Percentiles rank a stretch among this genome's conserved stretches.
phyloP scores from a whole-genome alignment of 768 basidiomycete genomes.

The Neoboletus subvelutipes region DNA sequence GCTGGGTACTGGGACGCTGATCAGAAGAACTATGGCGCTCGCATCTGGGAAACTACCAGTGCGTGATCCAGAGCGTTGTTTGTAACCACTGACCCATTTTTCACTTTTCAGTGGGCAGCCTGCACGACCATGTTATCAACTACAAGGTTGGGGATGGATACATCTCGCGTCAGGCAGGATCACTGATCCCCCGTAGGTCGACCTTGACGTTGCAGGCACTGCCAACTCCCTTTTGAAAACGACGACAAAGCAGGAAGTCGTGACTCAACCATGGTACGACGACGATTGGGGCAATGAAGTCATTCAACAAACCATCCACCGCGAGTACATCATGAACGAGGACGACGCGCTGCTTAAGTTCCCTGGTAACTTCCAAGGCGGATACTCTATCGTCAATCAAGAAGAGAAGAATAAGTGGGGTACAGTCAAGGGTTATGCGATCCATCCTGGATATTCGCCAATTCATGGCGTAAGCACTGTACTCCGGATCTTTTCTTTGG shows the following conservation, averaged over 20 bases:
- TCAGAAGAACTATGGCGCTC: slow-evolving; percentile 52
- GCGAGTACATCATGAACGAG: slow-evolving; percentile 50
- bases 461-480: slow-evolving; percentile 43
- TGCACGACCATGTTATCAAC: slow-evolving; percentile 70
- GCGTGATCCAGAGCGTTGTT: slow-evolving; percentile 17
- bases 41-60: slow-evolving; percentile 58
- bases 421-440: slow-evolving; percentile 54
- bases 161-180: not conserved
- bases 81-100: not conserved
- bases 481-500: not conserved
- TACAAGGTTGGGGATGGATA: slow-evolving; percentile 41
- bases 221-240: slow-evolving; percentile 56
- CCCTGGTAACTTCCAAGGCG: slow-evolving; percentile 55
- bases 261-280: slow-evolving; percentile 55
- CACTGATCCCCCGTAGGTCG: slow-evolving; percentile 40
- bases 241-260: slow-evolving; percentile 48
- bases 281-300: slow-evolving; percentile 56
- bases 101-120: slow-evolving; percentile 50
- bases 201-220: slow-evolving; percentile 62
- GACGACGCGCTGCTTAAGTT: slow-evolving; percentile 50
- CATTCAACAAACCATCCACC: slow-evolving; percentile 52
- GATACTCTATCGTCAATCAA: slow-evolving; percentile 55
- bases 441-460: slow-evolving; percentile 58
- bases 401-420: slow-evolving; percentile 57
- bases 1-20: slow-evolving; percentile 56